Conservation (phyloP, 148 eudicot genomes). For the Camellia lanceoleosa region DNA sequence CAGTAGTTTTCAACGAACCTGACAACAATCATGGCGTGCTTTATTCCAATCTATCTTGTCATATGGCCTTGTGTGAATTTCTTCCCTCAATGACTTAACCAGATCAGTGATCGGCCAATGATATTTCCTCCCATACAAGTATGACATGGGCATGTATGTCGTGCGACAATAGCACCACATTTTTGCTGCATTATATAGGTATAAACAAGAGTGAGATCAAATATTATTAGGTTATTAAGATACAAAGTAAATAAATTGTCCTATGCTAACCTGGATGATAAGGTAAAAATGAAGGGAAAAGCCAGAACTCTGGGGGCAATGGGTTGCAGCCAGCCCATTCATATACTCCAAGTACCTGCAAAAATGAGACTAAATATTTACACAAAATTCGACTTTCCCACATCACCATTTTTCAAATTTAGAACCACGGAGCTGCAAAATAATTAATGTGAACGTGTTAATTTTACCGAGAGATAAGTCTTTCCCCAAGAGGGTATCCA, state of each 20-base stretch:
- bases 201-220: not conserved
- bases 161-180: conserved; percentile 20
- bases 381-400: too few species aligned
- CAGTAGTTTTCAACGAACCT: conserved; percentile 1
- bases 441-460: not conserved
- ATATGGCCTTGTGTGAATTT: conserved; percentile 7
- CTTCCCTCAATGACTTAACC: conserved; percentile 1
- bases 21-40: conserved; percentile 25
- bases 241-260: not conserved
- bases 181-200: conserved; percentile 6
- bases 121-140: conserved; percentile 24
- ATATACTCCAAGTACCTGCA: conserved; percentile 28
- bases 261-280: conserved; percentile 16
- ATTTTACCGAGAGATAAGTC: conserved; percentile 26
- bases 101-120: conserved; percentile 11
- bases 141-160: conserved; percentile 27
- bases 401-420: too few species aligned
- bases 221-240: not conserved
- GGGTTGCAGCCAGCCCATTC: conserved; percentile 30
- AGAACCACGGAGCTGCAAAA: not conserved
- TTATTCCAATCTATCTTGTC: conserved; percentile 11
- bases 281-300: conserved; percentile 24
- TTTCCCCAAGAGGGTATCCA: conserved; percentile 30
- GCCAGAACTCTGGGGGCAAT: conserved; percentile 31
- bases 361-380: not conserved